These are phyloP conservation scores for Thymus quinquecostatus DNA, from an alignment of 257 asterid genomes.

Conservation along the genomic window DNA sequence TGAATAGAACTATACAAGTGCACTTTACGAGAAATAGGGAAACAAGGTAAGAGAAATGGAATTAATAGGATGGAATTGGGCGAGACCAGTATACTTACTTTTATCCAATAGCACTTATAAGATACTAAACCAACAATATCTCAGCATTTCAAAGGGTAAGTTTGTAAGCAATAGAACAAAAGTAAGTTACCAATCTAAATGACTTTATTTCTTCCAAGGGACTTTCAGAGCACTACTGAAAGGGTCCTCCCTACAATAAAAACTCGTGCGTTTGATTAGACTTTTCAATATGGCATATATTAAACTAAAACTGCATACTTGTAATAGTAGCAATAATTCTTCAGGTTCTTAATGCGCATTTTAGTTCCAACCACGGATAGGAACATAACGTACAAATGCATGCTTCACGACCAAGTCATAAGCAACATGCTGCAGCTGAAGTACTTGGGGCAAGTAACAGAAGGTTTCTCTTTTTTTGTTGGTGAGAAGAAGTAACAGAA, in stretches of 20 bases:
- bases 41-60: background rate
- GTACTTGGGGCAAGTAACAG: slow-evolving; percentile 19
- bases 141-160: slow-evolving; percentile 2
- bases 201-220: slow-evolving; percentile 15
- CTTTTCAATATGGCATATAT: slow-evolving; percentile 18
- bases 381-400: slow-evolving; percentile 8
- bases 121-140: background rate
- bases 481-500: slow-evolving; percentile 4
- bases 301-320: background rate
- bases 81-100: background rate
- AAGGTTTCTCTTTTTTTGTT: background rate
- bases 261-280: slow-evolving; percentile 11
- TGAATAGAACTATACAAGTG: background rate
- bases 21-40: background rate
- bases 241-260: slow-evolving; percentile 26
- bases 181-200: slow-evolving; percentile 18
- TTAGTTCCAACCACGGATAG: background rate
- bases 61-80: background rate
- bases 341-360: slow-evolving; percentile 6
- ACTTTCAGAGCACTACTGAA: slow-evolving; percentile 19
- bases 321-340: background rate
- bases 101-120: background rate
- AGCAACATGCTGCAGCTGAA: slow-evolving; percentile 22
- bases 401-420: slow-evolving; percentile 17
- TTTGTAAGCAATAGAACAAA: slow-evolving; percentile 9